phyloP scores from a whole-genome alignment of 176 grass and related monocot genomes.

The Olyra latifolia region DNA sequence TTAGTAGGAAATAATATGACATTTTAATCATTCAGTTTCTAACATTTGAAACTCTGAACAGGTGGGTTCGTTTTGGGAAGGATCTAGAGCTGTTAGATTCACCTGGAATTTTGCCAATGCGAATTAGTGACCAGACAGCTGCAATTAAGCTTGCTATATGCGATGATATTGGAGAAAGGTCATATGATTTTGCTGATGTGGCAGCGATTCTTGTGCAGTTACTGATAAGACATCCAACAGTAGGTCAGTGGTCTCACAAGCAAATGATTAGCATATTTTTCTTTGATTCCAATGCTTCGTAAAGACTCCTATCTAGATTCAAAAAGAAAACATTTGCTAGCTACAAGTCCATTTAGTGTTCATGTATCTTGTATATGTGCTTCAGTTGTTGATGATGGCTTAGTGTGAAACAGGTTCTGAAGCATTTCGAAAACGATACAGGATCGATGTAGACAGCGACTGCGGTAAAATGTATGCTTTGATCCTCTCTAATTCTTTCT shows the following conservation, averaged over 20 bases:
- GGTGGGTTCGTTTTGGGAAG: constrained; percentile 91
- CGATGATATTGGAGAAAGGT: constrained; percentile 95
- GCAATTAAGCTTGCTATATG: constrained; percentile 97
- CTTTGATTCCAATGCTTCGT: constrained; percentile 6
- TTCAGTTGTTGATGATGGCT: not conserved
- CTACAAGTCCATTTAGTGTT: not conserved
- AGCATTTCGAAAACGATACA: constrained; percentile 69
- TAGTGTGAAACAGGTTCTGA: constrained; percentile 60
- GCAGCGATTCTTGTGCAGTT: constrained; percentile 77
- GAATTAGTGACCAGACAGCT: constrained; percentile 89
- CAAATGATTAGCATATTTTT: not conserved
- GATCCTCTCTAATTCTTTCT: constrained; percentile 21
- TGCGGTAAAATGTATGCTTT: constrained; percentile 69
- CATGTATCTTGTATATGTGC: not conserved
- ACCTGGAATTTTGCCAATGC: constrained; percentile 95
- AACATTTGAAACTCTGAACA: constrained; percentile 38
- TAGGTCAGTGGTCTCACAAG: constrained; percentile 53
- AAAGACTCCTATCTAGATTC: not conserved
- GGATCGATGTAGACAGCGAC: constrained; percentile 65
- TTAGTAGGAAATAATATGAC: constrained; percentile 3
- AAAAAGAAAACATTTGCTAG: not conserved
- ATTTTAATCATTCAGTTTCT: constrained; percentile 21
- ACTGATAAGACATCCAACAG: constrained; percentile 65
- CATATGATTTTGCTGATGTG: constrained; percentile 88
- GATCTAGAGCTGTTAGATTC: constrained; percentile 96